Base-by-base conservation (phyloP, 305 asterid genomes). In the Rubia tinctorum region DNA sequence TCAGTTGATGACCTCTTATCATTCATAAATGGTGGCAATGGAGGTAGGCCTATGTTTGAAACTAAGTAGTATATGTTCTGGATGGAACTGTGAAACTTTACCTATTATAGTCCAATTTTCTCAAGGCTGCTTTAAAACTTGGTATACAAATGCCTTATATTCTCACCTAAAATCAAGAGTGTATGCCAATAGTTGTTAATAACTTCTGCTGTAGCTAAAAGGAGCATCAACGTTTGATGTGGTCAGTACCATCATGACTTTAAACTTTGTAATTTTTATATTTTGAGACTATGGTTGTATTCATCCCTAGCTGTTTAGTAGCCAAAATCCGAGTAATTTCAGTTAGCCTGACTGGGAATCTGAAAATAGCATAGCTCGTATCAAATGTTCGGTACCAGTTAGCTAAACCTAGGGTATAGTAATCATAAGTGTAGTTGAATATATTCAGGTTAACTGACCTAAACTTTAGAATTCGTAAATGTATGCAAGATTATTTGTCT, bases 1-100 rank as follows among this genome's bases (percentile, higher is more conserved):
- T 85, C 94, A 12, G 89, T 90, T 20, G 94, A 88, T 81, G 94
- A 88, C 75, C 89, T 90, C 69, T 79, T 90, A 85, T 85, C 88
- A 67, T 88, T 86, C 77, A 88, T 90, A 77, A 86, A 88, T 80
- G 89, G 93, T 75, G 88, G 85, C 74, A 81, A 76, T 78, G 81
- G 77, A 86, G 90, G 93, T 86, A 75, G 43, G 71, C 65, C 18
- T 55, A 45, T 40, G 69, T n/a, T n/a, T 66, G 30, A 39, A 78
- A 30, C 56, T 34, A 25, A 18, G 27, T 42, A 27, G 9, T 9
- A 25, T 55, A 69, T 15, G 66, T 58, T 23, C 74, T 69, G 27
- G 51, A 61, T 60, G 74, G 60, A 67, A 66, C 25, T 55, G 25
- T 66, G 6, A 17, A 20, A 8, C n/a, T 3, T 12, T 15, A 8